Conservation (phyloP, 345 rosid species). For the Chamaenerion angustifolium region DNA sequence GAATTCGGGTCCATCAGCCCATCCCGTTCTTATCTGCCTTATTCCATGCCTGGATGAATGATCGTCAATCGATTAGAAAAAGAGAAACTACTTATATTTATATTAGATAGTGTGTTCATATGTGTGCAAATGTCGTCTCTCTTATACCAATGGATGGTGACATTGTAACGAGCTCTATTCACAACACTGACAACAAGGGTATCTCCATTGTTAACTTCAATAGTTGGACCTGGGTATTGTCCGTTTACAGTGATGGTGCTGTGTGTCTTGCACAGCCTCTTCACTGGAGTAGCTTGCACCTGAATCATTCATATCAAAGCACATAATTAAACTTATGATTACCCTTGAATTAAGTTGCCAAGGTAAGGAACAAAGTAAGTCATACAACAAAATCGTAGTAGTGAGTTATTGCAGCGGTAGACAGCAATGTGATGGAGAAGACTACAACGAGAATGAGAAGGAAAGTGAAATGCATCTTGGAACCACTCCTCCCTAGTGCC, state of each 20-base stretch:
- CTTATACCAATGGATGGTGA: constrained; percentile 86
- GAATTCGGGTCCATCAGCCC: constrained; percentile 96
- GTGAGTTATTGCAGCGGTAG: constrained; percentile 35
- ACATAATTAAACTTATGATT: not conserved
- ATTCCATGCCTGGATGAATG: constrained; percentile 96
- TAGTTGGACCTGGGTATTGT: constrained; percentile 85
- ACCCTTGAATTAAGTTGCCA: not conserved
- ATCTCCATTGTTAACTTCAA: constrained; percentile 66
- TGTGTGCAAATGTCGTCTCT: no score
- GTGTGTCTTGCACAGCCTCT: constrained; percentile 89
- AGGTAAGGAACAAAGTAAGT: not conserved
- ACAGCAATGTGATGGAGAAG: constrained; percentile 19
- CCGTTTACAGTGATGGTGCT: constrained; percentile 76
- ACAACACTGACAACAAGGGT: constrained; percentile 48
- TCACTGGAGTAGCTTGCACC: constrained; percentile 76
- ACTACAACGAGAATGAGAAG: constrained; percentile 24
- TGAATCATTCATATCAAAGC: constrained; percentile 13
- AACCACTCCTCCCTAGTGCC: not conserved
- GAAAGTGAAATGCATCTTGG: constrained; percentile 4
- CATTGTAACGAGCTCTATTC: constrained; percentile 55
- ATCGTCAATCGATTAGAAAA: no score
- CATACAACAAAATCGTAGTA: constrained; percentile 68
- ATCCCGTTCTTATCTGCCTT: constrained; percentile 68
- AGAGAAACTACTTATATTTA: no score
- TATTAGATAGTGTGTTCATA: no score